These are phyloP conservation scores for Chiua virens DNA, from an alignment of 768 basidiomycete species.

Conservation along the genomic window DNA sequence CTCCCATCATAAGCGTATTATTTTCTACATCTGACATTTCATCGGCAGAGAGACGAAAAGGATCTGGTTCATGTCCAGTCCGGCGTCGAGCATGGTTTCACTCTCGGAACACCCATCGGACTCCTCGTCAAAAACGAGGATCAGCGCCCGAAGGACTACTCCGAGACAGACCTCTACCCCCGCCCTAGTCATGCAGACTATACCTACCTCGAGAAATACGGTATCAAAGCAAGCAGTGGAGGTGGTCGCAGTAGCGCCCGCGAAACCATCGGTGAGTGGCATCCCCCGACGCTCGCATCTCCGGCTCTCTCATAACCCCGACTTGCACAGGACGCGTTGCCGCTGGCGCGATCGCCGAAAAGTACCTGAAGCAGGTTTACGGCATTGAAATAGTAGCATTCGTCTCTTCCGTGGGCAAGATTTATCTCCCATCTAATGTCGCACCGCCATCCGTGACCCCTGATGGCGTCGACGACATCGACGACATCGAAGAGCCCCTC, in stretches of 20 bases:
- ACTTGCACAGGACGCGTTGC: constrained; percentile 78
- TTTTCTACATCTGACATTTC: not conserved
- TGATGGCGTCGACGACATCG: constrained; percentile 55
- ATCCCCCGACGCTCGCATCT: constrained; percentile 1
- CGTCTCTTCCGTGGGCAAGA: constrained; percentile 93
- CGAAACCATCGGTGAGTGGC: constrained; percentile 83
- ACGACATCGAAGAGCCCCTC: constrained; percentile 69
- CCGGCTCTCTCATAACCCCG: constrained; percentile 1
- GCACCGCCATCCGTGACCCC: constrained; percentile 40
- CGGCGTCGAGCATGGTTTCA: constrained; percentile 90
- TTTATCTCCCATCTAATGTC: constrained; percentile 66
- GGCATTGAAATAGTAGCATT: constrained; percentile 97
- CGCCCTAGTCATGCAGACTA: constrained; percentile 97
- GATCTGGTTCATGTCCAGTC: constrained; percentile 93
- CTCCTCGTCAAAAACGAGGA: constrained; percentile 98
- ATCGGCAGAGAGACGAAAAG: constrained; percentile 88
- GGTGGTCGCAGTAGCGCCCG: constrained; percentile 94
- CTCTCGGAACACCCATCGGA: constrained; percentile 95
- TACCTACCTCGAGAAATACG: constrained; percentile 97
- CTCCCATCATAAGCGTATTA: not conserved
- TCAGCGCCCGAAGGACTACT: constrained; percentile 96
- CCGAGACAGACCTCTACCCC: constrained; percentile 96
- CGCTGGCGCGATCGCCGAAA: constrained; percentile 97
- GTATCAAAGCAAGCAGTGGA: constrained; percentile 94
- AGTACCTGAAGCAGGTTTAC: constrained; percentile 82